Conservation (phyloP, 805 yeast genomes). For the Yamadazyma laniorum region DNA sequence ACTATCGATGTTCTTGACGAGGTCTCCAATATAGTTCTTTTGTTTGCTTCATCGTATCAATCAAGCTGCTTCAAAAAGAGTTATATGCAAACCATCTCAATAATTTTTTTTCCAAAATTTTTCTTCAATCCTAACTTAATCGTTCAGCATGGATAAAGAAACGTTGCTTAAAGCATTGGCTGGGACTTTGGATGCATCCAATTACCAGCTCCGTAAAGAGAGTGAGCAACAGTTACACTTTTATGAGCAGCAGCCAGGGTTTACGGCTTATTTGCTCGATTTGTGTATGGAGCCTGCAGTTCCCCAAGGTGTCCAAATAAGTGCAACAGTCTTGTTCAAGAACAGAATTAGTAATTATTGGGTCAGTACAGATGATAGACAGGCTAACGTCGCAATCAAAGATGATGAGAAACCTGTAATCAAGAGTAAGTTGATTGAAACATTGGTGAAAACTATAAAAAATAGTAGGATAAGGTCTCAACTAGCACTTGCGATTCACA, state of each 20-base stretch:
- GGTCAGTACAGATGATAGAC: constrained; percentile 31
- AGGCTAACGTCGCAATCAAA: constrained; percentile 21
- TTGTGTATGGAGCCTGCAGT: constrained; percentile 45
- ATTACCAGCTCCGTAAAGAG: constrained; percentile 47
- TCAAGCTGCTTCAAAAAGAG: too few relatives aligned
- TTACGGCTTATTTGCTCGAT: constrained; percentile 53
- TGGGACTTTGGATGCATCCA: constrained; percentile 51
- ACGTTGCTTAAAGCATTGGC: constrained; percentile 49
- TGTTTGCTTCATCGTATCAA: too few relatives aligned
- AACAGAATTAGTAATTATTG: constrained; percentile 40
- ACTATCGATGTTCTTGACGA: too few relatives aligned
- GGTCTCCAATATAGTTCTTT: too few relatives aligned
- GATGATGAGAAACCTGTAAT: constrained; percentile 42
- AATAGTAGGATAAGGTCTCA: constrained; percentile 48
- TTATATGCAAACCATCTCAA: too few relatives aligned
- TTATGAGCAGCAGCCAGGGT: constrained; percentile 56
- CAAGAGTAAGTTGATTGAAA: constrained; percentile 37
- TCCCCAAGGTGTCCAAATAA: constrained; percentile 35
- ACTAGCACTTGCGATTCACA: constrained; percentile 54
- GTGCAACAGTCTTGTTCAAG: constrained; percentile 46
- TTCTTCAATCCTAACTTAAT: background rate
- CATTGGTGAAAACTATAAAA: constrained; percentile 40
- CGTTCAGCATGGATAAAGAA: constrained; percentile 44
- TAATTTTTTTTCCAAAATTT: constrained; percentile 3
- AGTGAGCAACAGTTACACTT: constrained; percentile 52